Evolutionary conservation across 345 rosid species (phyloP).

Genomic region (Pistacia vera): DNA sequence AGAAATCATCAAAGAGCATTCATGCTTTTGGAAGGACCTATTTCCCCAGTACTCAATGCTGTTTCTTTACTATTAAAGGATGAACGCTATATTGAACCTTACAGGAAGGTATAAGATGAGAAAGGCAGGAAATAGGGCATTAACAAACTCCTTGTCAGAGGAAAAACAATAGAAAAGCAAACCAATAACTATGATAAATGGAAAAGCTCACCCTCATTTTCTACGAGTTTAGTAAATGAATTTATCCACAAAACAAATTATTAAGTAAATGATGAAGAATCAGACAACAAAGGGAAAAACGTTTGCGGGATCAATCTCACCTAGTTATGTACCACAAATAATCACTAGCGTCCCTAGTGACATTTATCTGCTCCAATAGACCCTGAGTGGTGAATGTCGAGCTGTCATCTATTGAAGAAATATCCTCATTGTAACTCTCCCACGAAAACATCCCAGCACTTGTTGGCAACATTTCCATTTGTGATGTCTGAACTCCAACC

Average conservation of each 20-base stretch:
- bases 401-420: constrained; percentile 65
- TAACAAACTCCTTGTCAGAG: not conserved
- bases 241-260: not conserved
- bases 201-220: not conserved
- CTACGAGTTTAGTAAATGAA: not conserved
- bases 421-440: constrained; percentile 88
- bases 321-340: constrained; percentile 94
- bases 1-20: not conserved
- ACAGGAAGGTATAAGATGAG: not conserved
- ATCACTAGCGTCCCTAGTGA: constrained; percentile 86
- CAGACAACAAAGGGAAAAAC: not conserved
- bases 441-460: constrained; percentile 59
- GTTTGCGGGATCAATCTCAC: constrained; percentile 39
- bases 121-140: not conserved
- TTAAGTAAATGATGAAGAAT: not conserved
- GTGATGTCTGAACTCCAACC: constrained; percentile 96
- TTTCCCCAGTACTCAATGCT: not conserved
- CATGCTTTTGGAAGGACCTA: not conserved
- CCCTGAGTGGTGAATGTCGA: constrained; percentile 67
- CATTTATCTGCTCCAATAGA: constrained; percentile 90
- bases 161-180: not conserved
- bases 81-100: not conserved
- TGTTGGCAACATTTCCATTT: constrained; percentile 88
- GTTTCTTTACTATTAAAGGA: not conserved
- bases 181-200: not conserved